phyloP scores from a whole-genome alignment of 2,329 filamentous ascomycete species.

The Aurifilum marmelostoma region DNA sequence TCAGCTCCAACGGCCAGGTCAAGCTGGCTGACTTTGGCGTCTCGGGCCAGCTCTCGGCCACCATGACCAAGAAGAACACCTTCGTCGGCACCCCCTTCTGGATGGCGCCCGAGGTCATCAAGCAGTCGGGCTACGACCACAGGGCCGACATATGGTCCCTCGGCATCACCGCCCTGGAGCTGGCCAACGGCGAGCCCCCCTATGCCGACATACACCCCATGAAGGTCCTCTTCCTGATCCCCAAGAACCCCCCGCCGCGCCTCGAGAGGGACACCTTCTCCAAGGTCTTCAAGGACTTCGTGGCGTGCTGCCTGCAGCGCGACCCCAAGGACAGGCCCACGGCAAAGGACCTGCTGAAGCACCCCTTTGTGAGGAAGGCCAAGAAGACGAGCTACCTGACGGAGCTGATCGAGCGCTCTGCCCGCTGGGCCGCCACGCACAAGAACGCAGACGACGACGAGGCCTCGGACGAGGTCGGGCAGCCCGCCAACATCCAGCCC shows the following conservation, averaged over 20 bases:
- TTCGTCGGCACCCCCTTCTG: slow-evolving; percentile 98
- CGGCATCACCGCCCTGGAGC: slow-evolving; percentile 89
- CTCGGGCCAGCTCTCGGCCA: slow-evolving; percentile 92
- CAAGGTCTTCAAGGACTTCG: slow-evolving; percentile 81
- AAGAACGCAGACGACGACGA: slow-evolving; percentile 71
- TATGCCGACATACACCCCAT: slow-evolving; percentile 97
- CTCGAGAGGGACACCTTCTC: slow-evolving; percentile 77
- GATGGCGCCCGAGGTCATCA: slow-evolving; percentile 99
- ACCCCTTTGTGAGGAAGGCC: slow-evolving; percentile 86
- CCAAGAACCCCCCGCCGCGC: slow-evolving; percentile 86
- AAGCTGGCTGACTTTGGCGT: slow-evolving; percentile 98
- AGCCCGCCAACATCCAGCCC: slow-evolving; percentile 56
- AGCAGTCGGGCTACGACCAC: slow-evolving; percentile 96
- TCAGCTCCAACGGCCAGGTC: slow-evolving; percentile 89
- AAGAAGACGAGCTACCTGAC: slow-evolving; percentile 97
- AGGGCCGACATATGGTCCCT: slow-evolving; percentile 98
- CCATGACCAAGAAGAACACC: slow-evolving; percentile 99
- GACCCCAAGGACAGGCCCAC: slow-evolving; percentile 88
- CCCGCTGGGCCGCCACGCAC: slow-evolving; percentile 82
- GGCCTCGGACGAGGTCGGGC: slow-evolving; percentile 57
- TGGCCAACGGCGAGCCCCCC: slow-evolving; percentile 89
- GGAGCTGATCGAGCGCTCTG: slow-evolving; percentile 89
- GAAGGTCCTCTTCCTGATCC: slow-evolving; percentile 96
- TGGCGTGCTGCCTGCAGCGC: slow-evolving; percentile 81
- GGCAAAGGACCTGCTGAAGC: slow-evolving; percentile 83